Evolutionary conservation across 495 filamentous ascomycete species (phyloP).

Genomic region (Lepidopterella palustris): DNA sequence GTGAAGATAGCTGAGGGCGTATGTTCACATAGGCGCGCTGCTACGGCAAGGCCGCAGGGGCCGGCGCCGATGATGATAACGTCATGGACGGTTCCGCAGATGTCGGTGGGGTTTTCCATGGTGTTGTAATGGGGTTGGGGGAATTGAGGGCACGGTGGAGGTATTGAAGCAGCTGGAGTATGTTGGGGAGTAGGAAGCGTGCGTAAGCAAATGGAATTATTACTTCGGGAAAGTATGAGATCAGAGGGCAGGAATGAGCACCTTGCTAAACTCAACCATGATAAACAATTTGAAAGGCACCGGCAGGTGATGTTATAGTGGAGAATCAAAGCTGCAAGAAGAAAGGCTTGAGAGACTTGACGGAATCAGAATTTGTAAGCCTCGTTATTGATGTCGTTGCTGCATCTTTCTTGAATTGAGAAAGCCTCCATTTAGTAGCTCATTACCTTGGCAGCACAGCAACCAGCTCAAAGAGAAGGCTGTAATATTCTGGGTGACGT

Average conservation of each 20-base stretch:
- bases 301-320: too few relatives aligned
- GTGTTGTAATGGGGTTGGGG: too few relatives aligned
- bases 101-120: neutral
- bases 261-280: neutral
- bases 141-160: neutral
- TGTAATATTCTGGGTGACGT: too few relatives aligned
- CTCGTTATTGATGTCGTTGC: too few relatives aligned
- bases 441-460: too few relatives aligned
- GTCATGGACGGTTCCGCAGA: constrained; percentile 38
- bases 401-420: too few relatives aligned
- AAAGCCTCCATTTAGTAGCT: too few relatives aligned
- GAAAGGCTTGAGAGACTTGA: too few relatives aligned
- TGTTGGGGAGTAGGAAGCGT: neutral
- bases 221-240: neutral
- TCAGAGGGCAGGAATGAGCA: neutral
- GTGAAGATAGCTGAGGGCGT: constrained; percentile 61
- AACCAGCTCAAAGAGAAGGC: too few relatives aligned
- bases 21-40: constrained; percentile 52
- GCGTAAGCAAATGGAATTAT: neutral
- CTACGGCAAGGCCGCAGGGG: constrained; percentile 56
- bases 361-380: too few relatives aligned
- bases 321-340: too few relatives aligned
- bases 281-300: too few relatives aligned
- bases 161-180: neutral
- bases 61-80: constrained; percentile 59